Evolutionary conservation across 1,139 yeast species (phyloP).

Genomic region (Nakaseomyces delphensis): DNA sequence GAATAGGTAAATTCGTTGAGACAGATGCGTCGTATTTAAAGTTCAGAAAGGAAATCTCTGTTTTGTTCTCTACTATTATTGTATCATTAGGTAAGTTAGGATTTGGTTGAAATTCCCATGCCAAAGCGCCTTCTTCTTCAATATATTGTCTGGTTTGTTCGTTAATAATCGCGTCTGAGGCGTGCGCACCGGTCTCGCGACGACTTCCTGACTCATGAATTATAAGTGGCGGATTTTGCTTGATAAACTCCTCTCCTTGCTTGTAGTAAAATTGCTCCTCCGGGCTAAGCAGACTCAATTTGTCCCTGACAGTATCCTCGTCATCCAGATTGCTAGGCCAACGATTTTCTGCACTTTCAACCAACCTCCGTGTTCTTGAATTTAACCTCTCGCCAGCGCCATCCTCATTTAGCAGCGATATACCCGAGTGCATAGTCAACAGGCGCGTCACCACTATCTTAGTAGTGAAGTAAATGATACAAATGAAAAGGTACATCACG

Average conservation of each 20-base stretch:
- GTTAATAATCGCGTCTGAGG: slow-evolving; percentile 41
- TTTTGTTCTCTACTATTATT: slow-evolving; percentile 56
- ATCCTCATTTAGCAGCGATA: slow-evolving; percentile 14
- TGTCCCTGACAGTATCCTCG: slow-evolving; percentile 54
- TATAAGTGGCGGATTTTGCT: slow-evolving; percentile 45
- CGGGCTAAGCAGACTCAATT: slow-evolving; percentile 55
- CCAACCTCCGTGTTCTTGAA: slow-evolving; percentile 8
- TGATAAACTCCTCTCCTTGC: slow-evolving; percentile 45
- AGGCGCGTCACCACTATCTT: slow-evolving; percentile 17
- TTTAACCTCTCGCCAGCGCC: slow-evolving; percentile 5
- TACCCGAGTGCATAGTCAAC: slow-evolving; percentile 14
- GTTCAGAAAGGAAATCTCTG: slow-evolving; percentile 67
- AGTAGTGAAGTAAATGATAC: slow-evolving; percentile 19
- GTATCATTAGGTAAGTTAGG: slow-evolving; percentile 50
- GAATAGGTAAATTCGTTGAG: slow-evolving; percentile 81
- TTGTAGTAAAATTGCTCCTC: slow-evolving; percentile 73
- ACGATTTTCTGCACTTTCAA: slow-evolving; percentile 23
- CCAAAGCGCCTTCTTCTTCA: slow-evolving; percentile 86
- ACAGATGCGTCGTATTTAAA: slow-evolving; percentile 66
- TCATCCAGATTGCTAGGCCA: slow-evolving; percentile 55
- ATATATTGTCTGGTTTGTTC: slow-evolving; percentile 42
- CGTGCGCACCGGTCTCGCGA: slow-evolving; percentile 19
- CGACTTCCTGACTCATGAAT: slow-evolving; percentile 38
- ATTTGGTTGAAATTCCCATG: slow-evolving; percentile 87
- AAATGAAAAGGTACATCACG: slow-evolving; percentile 18